Base-by-base conservation (phyloP, 208 protist genomes). In the Porcisia deanei region DNA sequence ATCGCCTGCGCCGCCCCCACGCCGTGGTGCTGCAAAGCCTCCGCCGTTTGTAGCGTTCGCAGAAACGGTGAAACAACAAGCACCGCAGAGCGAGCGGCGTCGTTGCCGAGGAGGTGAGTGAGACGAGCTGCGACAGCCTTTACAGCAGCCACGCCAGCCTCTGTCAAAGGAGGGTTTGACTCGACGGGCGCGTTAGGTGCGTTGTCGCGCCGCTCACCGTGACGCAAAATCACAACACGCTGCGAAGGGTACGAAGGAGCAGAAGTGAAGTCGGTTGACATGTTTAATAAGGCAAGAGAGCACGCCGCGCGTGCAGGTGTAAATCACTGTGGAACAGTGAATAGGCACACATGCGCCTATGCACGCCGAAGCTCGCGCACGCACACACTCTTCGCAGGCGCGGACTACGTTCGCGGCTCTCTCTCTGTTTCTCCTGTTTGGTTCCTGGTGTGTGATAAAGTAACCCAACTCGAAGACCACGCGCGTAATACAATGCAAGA, bases 181-280 rank as follows among this genome's bases (percentile, higher is more conserved):
- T 96, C 92, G 3, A 83, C 59, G 6, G 80, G 68, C 0, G 89
- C 84, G 47, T 85, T 84, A 6, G 81, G 72, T 14, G 73, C 74
- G 43, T 79, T 83, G 76, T 96, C 92, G 22, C 88, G 70, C n/a
- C 92, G 88, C 80, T 96, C 90, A 12, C 92, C 92, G 60, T 96
- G 92, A 43, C 92, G 92, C 72, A 96, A 79, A 3, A 96, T 85
- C 55, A 96, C 68, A 66, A 96, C 73, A 22, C 81, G 80, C 71
- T 91, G 87, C 41, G 83, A 67, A 10, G 67, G 57, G 57, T 67
- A 75, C 20, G 71, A 47, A 20, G 73, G 41, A 14, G 45, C 70
- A 10, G 10, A 2, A 30, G 45, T 60, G 3, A 14, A 41, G 2
- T 18, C 12, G 9, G 69, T 47, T 16, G 76, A 55, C 76, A 80